Conservation (phyloP, 1,139 yeast genomes). For the Groenewaldozyma sp. region DNA sequence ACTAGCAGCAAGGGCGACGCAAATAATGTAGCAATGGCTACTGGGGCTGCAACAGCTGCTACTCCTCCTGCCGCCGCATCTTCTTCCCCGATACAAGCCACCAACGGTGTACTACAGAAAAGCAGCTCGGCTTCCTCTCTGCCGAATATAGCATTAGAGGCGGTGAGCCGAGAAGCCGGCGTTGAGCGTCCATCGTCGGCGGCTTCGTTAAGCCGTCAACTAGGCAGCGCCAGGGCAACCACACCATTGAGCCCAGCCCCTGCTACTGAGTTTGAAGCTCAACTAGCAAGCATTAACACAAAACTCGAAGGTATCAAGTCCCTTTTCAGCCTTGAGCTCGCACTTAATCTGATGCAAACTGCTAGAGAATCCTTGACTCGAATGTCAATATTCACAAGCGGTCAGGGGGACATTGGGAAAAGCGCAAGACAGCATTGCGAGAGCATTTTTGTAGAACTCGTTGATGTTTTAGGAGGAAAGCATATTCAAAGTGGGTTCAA, state of each 20-base stretch:
- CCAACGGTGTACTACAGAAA: conserved; percentile 3
- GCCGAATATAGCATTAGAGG: conserved; percentile 1
- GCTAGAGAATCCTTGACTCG: conserved; percentile 33
- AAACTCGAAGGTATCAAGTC: conserved; percentile 34
- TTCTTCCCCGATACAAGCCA: conserved; percentile 4
- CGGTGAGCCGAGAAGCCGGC: not conserved
- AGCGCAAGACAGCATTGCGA: conserved; percentile 35
- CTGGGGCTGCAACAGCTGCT: too few relatives aligned
- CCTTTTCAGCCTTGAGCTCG: conserved; percentile 36
- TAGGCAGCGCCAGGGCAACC: conserved; percentile 2
- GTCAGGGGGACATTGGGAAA: conserved; percentile 22
- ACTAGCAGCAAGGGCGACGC: too few relatives aligned
- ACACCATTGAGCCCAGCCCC: conserved; percentile 18
- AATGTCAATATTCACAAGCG: conserved; percentile 25
- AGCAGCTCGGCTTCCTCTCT: conserved; percentile 9
- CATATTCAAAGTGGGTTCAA: conserved; percentile 79
- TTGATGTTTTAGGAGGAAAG: conserved; percentile 54
- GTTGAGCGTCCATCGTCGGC: not conserved
- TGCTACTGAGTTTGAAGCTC: conserved; percentile 37
- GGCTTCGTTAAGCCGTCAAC: not conserved
- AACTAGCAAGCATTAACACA: conserved; percentile 35
- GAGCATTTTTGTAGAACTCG: conserved; percentile 55
- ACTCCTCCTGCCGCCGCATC: conserved; percentile 1
- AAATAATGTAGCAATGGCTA: too few relatives aligned
- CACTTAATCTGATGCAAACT: conserved; percentile 30